Evolutionary conservation across 2,329 filamentous ascomycete genomes (phyloP).

Genomic region (Aspergillus calidoustus): DNA sequence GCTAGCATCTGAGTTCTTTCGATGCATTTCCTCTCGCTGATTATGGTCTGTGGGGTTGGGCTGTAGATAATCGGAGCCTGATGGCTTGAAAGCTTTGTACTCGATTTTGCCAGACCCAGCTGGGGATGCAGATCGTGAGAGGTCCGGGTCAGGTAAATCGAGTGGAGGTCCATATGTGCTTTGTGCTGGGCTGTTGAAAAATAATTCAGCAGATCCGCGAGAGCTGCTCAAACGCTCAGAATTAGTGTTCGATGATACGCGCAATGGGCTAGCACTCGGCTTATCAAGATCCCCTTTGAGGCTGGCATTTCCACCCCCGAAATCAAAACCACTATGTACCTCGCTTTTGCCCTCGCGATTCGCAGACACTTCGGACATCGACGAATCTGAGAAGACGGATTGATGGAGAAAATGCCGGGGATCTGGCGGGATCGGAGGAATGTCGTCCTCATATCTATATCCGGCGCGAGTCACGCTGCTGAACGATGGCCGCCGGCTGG

Average conservation of each 20-base stretch:
- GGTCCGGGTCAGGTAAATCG: constrained; percentile 28
- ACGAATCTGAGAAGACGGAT: constrained; percentile 31
- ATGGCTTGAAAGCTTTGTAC: constrained; percentile 29
- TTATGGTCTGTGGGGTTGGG: constrained; percentile 20
- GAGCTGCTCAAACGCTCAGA: constrained; percentile 27
- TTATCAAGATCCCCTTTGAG: constrained; percentile 17
- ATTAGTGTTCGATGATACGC: constrained; percentile 25
- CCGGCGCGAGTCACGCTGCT: constrained; percentile 36
- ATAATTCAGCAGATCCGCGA: constrained; percentile 28
- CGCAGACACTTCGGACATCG: constrained; percentile 28
- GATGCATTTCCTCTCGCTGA: constrained; percentile 15
- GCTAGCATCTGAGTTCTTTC: constrained; percentile 36
- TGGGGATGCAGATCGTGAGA: constrained; percentile 24
- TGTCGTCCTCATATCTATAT: constrained; percentile 37
- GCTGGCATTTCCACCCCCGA: constrained; percentile 22
- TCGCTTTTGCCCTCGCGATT: constrained; percentile 28
- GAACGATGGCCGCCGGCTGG: constrained; percentile 37
- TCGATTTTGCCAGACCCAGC: constrained; percentile 16
- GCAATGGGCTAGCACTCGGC: constrained; percentile 15
- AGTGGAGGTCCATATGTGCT: constrained; percentile 22
- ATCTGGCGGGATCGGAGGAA: constrained; percentile 37
- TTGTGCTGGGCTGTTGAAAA: constrained; percentile 26
- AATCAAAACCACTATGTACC: constrained; percentile 37
- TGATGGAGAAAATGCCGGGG: constrained; percentile 25
- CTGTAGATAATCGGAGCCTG: constrained; percentile 26